These are phyloP conservation scores for Epichloe gansuensis DNA, from an alignment of 2,329 filamentous ascomycete species.

Conservation along the genomic window DNA sequence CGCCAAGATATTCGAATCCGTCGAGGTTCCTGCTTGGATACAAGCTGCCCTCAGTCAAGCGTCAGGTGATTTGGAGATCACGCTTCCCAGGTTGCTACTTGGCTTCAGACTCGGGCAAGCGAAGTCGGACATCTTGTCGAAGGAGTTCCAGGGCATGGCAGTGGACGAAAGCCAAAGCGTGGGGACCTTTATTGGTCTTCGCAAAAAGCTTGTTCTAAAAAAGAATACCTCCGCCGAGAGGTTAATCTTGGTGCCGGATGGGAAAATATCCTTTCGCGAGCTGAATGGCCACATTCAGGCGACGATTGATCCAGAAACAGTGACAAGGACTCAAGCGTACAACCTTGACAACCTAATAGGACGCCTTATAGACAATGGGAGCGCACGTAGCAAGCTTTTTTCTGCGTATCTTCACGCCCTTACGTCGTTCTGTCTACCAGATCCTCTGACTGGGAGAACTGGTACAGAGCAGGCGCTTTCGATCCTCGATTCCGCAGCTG, in stretches of 20 bases:
- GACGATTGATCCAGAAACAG: conserved; percentile 14
- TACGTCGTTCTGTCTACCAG: conserved; percentile 38
- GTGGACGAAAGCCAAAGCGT: conserved; percentile 27
- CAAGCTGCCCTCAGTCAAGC: neutral
- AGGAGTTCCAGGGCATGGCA: conserved; percentile 34
- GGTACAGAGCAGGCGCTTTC: conserved; percentile 41
- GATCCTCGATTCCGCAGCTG: conserved; percentile 34
- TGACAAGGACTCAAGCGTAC: conserved; percentile 27
- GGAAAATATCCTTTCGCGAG: conserved; percentile 4
- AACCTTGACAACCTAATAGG: conserved; percentile 36
- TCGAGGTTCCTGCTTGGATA: neutral
- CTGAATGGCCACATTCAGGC: conserved; percentile 21
- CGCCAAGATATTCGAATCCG: neutral
- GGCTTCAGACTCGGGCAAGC: conserved; percentile 27
- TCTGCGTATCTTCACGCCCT: conserved; percentile 40
- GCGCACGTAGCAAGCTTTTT: conserved; percentile 36
- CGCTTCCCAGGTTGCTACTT: conserved; percentile 33
- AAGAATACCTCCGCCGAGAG: conserved; percentile 12
- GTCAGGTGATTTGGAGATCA: conserved; percentile 18
- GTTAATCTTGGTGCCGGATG: conserved; percentile 27
- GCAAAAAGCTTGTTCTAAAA: conserved; percentile 31
- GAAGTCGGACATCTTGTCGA: conserved; percentile 23
- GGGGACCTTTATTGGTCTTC: conserved; percentile 34
- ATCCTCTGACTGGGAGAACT: conserved; percentile 33
- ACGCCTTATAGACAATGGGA: conserved; percentile 35